Evolutionary conservation across 2,329 filamentous ascomycete species (phyloP).

Genomic region (Diaporthe sp.): DNA sequence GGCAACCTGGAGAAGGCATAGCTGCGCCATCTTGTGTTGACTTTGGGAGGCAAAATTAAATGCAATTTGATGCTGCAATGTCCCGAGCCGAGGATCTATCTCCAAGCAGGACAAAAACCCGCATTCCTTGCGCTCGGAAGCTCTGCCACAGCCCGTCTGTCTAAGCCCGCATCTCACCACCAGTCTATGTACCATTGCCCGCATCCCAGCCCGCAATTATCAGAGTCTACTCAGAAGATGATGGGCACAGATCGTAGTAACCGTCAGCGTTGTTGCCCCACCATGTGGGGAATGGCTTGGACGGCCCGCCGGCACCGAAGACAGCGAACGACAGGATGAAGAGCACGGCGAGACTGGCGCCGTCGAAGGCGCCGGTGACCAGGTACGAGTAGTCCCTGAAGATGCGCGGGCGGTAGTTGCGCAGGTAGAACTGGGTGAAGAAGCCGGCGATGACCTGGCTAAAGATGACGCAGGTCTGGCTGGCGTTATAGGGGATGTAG

Average conservation of each 20-base stretch:
- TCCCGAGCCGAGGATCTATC: background rate
- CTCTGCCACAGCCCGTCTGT: background rate
- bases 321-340: slow-evolving; percentile 70
- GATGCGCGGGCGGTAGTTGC: slow-evolving; percentile 64
- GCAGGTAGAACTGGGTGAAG: slow-evolving; percentile 65
- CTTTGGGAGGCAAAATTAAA: too few species aligned
- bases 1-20: background rate
- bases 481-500: slow-evolving; percentile 67
- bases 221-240: slow-evolving; percentile 46
- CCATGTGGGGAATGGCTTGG: slow-evolving; percentile 64
- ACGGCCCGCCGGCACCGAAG: slow-evolving; percentile 63
- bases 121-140: background rate
- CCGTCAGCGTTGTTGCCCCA: slow-evolving; percentile 67
- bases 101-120: background rate
- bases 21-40: background rate
- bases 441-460: slow-evolving; percentile 61
- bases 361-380: slow-evolving; percentile 67
- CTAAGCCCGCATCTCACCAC: background rate
- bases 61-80: background rate
- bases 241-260: slow-evolving; percentile 63
- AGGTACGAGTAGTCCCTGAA: slow-evolving; percentile 69
- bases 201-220: too few species aligned
- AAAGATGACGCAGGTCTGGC: slow-evolving; percentile 68
- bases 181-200: background rate
- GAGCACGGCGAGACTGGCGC: slow-evolving; percentile 61